Conservation (phyloP, 2,329 filamentous ascomycete genomes). For the Alternaria dauci region DNA sequence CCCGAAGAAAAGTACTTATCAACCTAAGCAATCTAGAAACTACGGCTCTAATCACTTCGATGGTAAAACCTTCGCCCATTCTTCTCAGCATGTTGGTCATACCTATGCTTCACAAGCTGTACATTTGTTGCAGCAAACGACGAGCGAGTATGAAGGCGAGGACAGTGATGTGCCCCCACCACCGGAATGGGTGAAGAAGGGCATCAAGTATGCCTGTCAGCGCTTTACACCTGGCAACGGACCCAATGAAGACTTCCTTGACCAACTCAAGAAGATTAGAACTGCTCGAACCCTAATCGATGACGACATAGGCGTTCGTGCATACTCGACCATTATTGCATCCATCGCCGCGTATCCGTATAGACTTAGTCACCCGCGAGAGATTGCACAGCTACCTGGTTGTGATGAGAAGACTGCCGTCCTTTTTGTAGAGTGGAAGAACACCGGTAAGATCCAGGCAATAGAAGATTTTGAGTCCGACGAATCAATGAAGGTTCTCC, state of each 20-base stretch:
- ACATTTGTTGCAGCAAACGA: constrained; percentile 71
- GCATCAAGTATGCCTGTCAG: constrained; percentile 79
- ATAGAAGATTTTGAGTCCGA: constrained; percentile 71
- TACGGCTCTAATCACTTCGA: constrained; percentile 45
- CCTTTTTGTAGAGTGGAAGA: constrained; percentile 79
- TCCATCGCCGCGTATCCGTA: constrained; percentile 82
- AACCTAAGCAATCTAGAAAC: constrained; percentile 22
- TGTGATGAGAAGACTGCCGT: constrained; percentile 82
- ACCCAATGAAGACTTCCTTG: constrained; percentile 79
- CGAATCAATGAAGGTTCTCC: constrained; percentile 69
- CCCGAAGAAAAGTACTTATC: constrained; percentile 22
- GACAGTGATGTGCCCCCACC: constrained; percentile 66
- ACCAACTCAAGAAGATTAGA: constrained; percentile 76
- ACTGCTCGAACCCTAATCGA: constrained; percentile 73
- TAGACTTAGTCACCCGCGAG: constrained; percentile 55
- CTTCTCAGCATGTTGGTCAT: constrained; percentile 19
- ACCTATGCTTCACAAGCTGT: constrained; percentile 31
- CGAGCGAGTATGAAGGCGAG: constrained; percentile 75
- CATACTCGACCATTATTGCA: constrained; percentile 89
- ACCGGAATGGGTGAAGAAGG: constrained; percentile 73
- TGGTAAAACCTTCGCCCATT: constrained; percentile 41
- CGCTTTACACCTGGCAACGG: constrained; percentile 73
- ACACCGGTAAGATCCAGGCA: constrained; percentile 68
- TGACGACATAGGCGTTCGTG: constrained; percentile 81
- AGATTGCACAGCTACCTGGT: constrained; percentile 69